Evolutionary conservation across 169 alveolate species (phyloP).

Genomic region (Perkinsus olseni): DNA sequence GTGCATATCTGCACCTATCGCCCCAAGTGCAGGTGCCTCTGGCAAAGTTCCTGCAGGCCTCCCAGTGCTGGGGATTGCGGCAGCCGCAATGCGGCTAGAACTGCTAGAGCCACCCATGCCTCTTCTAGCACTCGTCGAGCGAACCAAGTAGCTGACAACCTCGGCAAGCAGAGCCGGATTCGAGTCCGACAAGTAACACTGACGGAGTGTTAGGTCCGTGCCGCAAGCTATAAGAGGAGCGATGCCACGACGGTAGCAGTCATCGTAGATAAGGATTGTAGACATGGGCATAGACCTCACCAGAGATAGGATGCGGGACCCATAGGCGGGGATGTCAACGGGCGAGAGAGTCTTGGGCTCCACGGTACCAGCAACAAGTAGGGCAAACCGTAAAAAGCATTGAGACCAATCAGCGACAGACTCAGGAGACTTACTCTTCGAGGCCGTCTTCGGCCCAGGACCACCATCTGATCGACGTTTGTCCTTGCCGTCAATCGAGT

Average conservation of each 20-base stretch:
- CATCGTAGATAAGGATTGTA: not conserved
- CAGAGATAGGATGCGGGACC: not conserved
- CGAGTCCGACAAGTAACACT: not conserved
- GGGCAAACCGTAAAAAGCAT: not conserved
- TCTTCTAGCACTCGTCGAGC: not conserved
- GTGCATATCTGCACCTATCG: not conserved
- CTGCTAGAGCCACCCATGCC: not conserved
- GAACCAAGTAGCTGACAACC: not conserved
- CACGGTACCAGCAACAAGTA: not conserved
- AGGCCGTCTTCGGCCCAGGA: not conserved
- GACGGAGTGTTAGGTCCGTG: not conserved
- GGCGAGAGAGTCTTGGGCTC: not conserved
- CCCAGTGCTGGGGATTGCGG: not conserved
- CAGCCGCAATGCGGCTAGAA: not conserved
- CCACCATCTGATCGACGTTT: not conserved
- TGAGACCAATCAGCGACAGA: not conserved
- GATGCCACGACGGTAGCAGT: not conserved
- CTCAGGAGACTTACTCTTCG: not conserved
- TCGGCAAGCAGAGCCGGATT: not conserved
- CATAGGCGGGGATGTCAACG: not conserved
- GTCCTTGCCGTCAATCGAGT: not conserved
- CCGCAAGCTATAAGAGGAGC: not conserved
- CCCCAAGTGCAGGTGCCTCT: not conserved
- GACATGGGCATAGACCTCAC: not conserved
- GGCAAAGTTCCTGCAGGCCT: not conserved